Evolutionary conservation across 2,329 filamentous ascomycete genomes (phyloP), one percentile per base, ranked within the genome.

Genomic region (Calonectria hongkongensis): DNA sequence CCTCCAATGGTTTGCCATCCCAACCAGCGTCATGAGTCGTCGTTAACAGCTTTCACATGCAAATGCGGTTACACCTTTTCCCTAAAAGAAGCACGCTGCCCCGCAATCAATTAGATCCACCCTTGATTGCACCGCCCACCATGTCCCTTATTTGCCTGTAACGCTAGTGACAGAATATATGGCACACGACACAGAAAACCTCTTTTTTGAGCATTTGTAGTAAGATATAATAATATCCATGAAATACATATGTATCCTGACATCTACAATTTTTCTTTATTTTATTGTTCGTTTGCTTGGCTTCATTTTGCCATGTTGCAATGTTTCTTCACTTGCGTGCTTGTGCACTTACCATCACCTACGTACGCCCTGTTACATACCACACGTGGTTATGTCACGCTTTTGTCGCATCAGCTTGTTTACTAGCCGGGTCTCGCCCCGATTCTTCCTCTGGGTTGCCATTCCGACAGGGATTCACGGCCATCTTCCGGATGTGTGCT

Each of bases 401-500:
- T 33, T 47, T 51, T 18, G n/a, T 33, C 30, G 27, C 39, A 43
- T 41, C 8, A 28, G 10, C 21, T n/a, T 15, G 16, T 39, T 25
- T 48, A 43, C 33, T 28, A 39, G 25, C 50, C 60, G 43, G 39
- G 56, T 45, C 47, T 33, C 56, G 33, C 25, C 27, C 36, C 65
- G 9, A 39, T 12, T 43, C 50, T 12, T 27, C 47, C 36, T 33
- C 30, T 63, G 47, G 48, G n/a, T 56, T 36, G 60, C 36, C 62
- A 66, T 67, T 51, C 47, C 16, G 39, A 68, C 75, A 68, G 47
- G 63, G 75, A 72, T 74, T 73, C 68, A 67, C 78, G 78, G 78
- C 47, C 75, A 80, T 79, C 78, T 80, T 79, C 78, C 78, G 78
- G 66, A 70, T 30, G 21, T 30, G 67, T 54, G 66, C 65, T 27